Conservation (phyloP, 2,329 filamentous ascomycete species). For the Epichloe amarillans region DNA sequence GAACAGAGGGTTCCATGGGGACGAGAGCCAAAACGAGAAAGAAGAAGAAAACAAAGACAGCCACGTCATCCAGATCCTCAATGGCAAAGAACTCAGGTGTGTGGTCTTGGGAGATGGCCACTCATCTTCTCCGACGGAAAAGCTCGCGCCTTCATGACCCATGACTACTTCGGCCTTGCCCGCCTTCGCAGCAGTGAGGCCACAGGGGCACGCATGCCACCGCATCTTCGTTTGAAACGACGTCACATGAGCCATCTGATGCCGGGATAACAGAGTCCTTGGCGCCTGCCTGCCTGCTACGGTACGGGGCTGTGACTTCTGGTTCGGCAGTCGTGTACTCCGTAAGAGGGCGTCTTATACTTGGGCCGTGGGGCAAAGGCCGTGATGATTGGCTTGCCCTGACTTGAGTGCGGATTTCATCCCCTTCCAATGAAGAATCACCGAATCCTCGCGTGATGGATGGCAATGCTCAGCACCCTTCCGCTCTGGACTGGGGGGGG, state of each 20-base stretch:
- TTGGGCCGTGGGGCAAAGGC: slow-evolving; percentile 28
- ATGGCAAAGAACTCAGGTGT: slow-evolving; percentile 50
- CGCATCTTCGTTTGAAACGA: slow-evolving; percentile 41
- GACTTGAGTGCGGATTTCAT: slow-evolving; percentile 26
- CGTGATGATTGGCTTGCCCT: slow-evolving; percentile 32
- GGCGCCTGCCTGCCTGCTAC: slow-evolving; percentile 23
- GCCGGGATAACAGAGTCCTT: slow-evolving; percentile 50
- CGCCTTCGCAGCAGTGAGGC: slow-evolving; percentile 21
- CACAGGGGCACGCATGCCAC: slow-evolving; percentile 45
- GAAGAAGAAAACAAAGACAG: slow-evolving; percentile 24
- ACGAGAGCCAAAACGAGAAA: too few species aligned
- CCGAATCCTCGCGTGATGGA: slow-evolving; percentile 56
- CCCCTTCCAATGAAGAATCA: slow-evolving; percentile 56
- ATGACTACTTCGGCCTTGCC: slow-evolving; percentile 13
- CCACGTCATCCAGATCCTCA: slow-evolving; percentile 61
- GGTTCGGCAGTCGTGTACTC: slow-evolving; percentile 53
- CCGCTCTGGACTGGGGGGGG: slow-evolving; percentile 31
- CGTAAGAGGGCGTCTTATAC: slow-evolving; percentile 37
- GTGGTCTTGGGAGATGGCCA: slow-evolving; percentile 14
- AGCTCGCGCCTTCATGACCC: slow-evolving; percentile 7
- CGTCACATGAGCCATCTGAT: slow-evolving; percentile 54
- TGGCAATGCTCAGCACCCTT: slow-evolving; percentile 45
- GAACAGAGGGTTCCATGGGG: slow-evolving; percentile 16
- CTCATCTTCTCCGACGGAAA: slow-evolving; percentile 9
- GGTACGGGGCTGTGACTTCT: slow-evolving; percentile 41